A percentile compares a stretch with the other conserved stretches of the same genome.
phyloP scores from a whole-genome alignment of 2,329 filamentous ascomycete genomes.

The Capronia epimyces region DNA sequence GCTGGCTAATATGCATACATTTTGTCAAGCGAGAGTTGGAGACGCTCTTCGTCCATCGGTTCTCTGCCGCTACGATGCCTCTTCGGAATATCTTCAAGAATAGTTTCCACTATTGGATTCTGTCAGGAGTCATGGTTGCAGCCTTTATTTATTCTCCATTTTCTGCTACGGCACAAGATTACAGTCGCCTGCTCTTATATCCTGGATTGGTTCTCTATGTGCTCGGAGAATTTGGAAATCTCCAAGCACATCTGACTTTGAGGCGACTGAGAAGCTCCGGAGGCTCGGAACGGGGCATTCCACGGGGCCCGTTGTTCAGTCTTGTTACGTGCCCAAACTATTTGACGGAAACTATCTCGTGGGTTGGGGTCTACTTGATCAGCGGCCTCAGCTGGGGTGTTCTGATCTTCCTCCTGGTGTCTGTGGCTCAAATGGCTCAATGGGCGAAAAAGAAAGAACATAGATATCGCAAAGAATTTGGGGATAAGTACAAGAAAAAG shows the following conservation, averaged over 20 bases:
- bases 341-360: constrained; percentile 82
- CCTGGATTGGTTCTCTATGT: constrained; percentile 65
- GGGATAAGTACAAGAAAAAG: constrained; percentile 94
- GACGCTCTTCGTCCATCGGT: constrained; percentile 90
- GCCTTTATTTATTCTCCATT: constrained; percentile 81
- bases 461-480: constrained; percentile 84
- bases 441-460: constrained; percentile 93
- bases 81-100: constrained; percentile 88
- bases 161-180: constrained; percentile 52
- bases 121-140: constrained; percentile 74
- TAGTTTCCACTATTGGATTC: constrained; percentile 85
- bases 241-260: constrained; percentile 72
- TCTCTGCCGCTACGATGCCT: constrained; percentile 93
- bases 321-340: constrained; percentile 96
- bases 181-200: constrained; percentile 55
- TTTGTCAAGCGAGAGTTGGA: constrained; percentile 94
- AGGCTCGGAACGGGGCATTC: constrained; percentile 82
- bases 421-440: constrained; percentile 69
- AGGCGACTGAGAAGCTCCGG: constrained; percentile 70
- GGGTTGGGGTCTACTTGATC: constrained; percentile 74
- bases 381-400: constrained; percentile 71
- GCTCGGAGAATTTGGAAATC: constrained; percentile 74
- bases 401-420: constrained; percentile 67
- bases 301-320: constrained; percentile 74
- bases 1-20: constrained; percentile 70